phyloP scores from a whole-genome alignment of 768 basidiomycete genomes.

The Xanthoconium stramineum region DNA sequence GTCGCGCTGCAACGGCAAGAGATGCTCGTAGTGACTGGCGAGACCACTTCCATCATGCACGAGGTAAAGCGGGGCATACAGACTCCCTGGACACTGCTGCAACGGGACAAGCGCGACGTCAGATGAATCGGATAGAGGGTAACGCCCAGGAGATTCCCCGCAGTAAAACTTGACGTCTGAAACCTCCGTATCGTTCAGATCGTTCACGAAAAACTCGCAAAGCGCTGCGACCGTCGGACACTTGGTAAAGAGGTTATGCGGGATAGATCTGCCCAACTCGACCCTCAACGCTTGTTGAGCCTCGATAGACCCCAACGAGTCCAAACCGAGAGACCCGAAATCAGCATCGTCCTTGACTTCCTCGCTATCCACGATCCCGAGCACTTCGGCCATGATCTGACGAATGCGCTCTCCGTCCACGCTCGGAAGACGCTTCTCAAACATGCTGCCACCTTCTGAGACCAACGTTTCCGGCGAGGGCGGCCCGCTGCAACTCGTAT shows the following conservation, averaged over 20 bases:
- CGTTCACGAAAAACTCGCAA: slow-evolving; percentile 10
- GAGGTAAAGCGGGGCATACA: slow-evolving; percentile 49
- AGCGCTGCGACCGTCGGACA: slow-evolving; percentile 36
- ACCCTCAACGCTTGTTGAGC: slow-evolving; percentile 45
- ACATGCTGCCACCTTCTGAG: slow-evolving; percentile 22
- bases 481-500: slow-evolving; percentile 14
- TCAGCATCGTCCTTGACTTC: slow-evolving; percentile 45
- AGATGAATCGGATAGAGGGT: slow-evolving; percentile 10
- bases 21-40: slow-evolving; percentile 45
- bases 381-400: slow-evolving; percentile 42
- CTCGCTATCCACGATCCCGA: slow-evolving; percentile 31
- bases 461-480: slow-evolving; percentile 42
- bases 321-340: slow-evolving; percentile 53
- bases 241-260: slow-evolving; percentile 40
- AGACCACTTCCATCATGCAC: slow-evolving; percentile 76
- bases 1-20: slow-evolving; percentile 44
- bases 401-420: slow-evolving; percentile 29
- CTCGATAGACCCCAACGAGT: slow-evolving; percentile 66
- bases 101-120: slow-evolving; percentile 34
- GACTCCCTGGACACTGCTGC: slow-evolving; percentile 30
- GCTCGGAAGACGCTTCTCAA: background rate
- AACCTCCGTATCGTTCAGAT: background rate
- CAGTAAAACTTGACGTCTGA: background rate
- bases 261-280: slow-evolving; percentile 41
- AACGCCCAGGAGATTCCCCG: background rate